Evolutionary conservation across 495 filamentous ascomycete species (phyloP), one percentile per base, ranked within the genome.

Genomic region (Xylaria flabelliformis): DNA sequence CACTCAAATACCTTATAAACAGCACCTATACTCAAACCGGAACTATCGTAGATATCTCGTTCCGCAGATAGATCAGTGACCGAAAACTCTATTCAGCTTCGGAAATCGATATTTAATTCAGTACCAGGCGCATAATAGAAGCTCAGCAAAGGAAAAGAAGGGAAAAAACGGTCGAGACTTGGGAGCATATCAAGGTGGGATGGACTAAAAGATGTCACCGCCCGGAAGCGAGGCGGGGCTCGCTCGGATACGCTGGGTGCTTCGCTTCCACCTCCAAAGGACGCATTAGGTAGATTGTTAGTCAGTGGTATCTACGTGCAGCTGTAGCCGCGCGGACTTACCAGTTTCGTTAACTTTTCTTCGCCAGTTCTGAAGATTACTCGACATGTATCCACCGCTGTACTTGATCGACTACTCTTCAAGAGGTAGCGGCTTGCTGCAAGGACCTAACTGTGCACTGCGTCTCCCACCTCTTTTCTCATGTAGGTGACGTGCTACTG

Each of bases 401-500:
- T 39, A 13, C 58, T 21, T 39, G 2, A 39, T 12, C 7, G 34
- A 21, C 17, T 39, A 8, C 10, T 42, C 58, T 39, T n/a, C 58
- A 15, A 7, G 4, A 21, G 61, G 48, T 32, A 67, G 34, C 48
- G 50, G 39, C 39, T 36, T 36, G 55, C 67, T 69, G 67, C 67
- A 69, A 48, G 67, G 67, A 62, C 67, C 67, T 62, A 69, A 61
- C 67, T 48, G 51, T 19, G 39, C 26, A 36, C 55, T 46, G 41
- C 67, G 36, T 13, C 51, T 69, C 41, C 39, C 32, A 59, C 36
- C 17, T 41, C 19, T 24, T 10, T 32, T 3, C 26, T 29, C 29
- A 34, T 15, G 29, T 58, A 19, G 50, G 55, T 19, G 10, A 32
- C 50, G 9, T 19, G 53, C 42, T 59, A 69, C 67, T 59, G 56